These are phyloP conservation scores for Dionaea muscipula DNA, from an alignment of 179 eudicot genomes.

Conservation along the genomic window DNA sequence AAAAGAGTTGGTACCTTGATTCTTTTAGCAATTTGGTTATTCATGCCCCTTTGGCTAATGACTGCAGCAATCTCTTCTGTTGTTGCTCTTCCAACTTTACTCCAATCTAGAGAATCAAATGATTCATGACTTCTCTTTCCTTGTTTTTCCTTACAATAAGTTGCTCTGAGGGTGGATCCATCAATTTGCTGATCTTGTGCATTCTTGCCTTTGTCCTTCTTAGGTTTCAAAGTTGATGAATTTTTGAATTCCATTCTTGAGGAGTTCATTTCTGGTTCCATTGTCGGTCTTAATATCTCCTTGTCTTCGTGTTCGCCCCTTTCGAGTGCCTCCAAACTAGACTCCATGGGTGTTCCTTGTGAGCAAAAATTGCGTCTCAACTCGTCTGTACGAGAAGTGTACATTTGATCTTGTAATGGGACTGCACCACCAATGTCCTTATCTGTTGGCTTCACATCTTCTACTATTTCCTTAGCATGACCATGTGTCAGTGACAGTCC, in stretches of 20 bases:
- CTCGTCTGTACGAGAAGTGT: too few relatives aligned
- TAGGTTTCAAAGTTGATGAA: neutral
- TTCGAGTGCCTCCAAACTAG: too few relatives aligned
- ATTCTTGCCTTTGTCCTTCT: conserved; percentile 15
- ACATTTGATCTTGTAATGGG: too few relatives aligned
- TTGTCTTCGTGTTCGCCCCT: neutral
- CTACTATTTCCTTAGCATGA: too few relatives aligned
- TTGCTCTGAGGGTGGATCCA: conserved; percentile 18
- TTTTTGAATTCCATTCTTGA: too few relatives aligned
- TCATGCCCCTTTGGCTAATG: conserved; percentile 60
- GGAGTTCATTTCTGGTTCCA: too few relatives aligned
- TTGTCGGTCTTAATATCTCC: neutral
- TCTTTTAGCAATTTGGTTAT: conserved; percentile 43
- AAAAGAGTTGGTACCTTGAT: conserved; percentile 79
- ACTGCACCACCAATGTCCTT: too few relatives aligned
- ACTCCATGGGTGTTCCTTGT: too few relatives aligned
- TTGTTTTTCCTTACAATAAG: conserved; percentile 10
- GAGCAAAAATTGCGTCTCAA: too few relatives aligned
- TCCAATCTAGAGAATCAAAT: conserved; percentile 65
- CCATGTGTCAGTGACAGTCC: too few relatives aligned
- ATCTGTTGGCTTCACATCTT: too few relatives aligned
- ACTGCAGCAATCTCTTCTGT: conserved; percentile 37
- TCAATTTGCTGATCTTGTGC: conserved; percentile 4
- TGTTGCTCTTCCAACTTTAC: conserved; percentile 43
- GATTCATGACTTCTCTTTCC: conserved; percentile 26